Evolutionary conservation across 805 yeast species (phyloP), one percentile per base, ranked within the genome.

Genomic region (Soucietia sequanensis): DNA sequence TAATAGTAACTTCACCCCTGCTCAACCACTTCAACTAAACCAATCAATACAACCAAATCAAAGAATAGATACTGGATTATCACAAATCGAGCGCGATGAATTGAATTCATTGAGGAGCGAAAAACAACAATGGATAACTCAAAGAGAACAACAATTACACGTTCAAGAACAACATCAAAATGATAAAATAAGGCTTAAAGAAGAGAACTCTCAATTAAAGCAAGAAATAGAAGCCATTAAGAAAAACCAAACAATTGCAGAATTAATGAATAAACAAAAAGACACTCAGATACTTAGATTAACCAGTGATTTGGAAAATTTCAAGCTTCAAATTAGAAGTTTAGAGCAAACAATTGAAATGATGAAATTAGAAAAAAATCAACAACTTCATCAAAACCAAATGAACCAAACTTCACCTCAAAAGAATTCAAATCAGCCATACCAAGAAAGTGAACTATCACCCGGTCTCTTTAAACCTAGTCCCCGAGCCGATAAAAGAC

Each of bases 261-360:
- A 63, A 28, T 62, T 81, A 46, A 63, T 71, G 35, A 52, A 76
- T 16, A 82, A 82, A 53, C 80, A 85, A 21, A 80, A 78, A 43
- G 93, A 85, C 31, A 77, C 86, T 0, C 88, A 81, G 51, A 56
- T 85, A 6, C 65, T 72, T 27, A 62, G 93, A 28, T 60, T 78
- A 16, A 73, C 65, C 27, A 72, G 78, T 30, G 93, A 86, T 48
- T 55, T 80, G 31, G 88, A 81, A 29, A 71, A 67, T 28, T 67
- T 81, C 4, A 75, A 72, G 34, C 54, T 70, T n/a, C 72, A 71
- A 44, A 68, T 76, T 9, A 52, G 68, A 21, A 78, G 77, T 38
- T 55, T 82, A 38, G 83, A 79, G 48, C 72, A 69, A 39, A 76
- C 57, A 10, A 49, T 51, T 10, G 62, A 58, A 38, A 50, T 56